Evolutionary conservation across 352 stramenopile species (phyloP), one percentile per base, ranked within the genome.

Genomic region (Phytopythium boreale): DNA sequence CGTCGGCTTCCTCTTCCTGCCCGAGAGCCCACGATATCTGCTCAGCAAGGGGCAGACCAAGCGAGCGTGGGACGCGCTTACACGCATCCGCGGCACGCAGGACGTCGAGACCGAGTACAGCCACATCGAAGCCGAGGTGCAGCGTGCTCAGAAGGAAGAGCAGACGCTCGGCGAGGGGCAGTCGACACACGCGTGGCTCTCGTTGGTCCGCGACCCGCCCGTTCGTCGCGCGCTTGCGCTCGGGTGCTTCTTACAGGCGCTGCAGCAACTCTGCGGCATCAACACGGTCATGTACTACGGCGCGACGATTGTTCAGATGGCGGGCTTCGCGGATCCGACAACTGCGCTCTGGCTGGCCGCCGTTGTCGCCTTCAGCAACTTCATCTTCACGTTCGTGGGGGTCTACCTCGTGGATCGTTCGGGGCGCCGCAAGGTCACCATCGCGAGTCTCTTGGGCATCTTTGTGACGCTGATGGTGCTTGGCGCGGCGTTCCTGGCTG

Each of bases 211-310:
- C 2, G 70, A 71, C 2, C 68, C 72, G 2, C 70, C 71, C 1
- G 72, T 92, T 1, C 64, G 68, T 12, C 75, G 77, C 1, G 77
- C 80, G 2, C 69, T 89, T 9, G 62, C 82, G 4, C 56, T 93
- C 12, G 85, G 85, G 34, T 94, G 85, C 39, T 71, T 77, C 14
- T 62, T 91, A 17, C 78, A 90, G 64, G 76, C 72, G 24, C 68
- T 89, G 27, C 79, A 88, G 59, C 86, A 93, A 59, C 69, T 94
- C 61, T 92, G 80, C 37, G 84, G 86, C n/a, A 93, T 95, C 70
- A 95, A 95, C 64, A 95, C 84, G 1, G 85, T 92, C 63, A 95
- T 96, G 86, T 96, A 94, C 63, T 95, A 93, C 59, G 84, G 85
- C 29, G 85, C 82, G 20, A 90, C 76, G 2, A 92, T 96, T 58